A percentile compares a stretch with the other conserved stretches of the same genome.
Evolutionary conservation across 345 rosid genomes (phyloP).

Genomic region (Melaleuca quinquenervia): DNA sequence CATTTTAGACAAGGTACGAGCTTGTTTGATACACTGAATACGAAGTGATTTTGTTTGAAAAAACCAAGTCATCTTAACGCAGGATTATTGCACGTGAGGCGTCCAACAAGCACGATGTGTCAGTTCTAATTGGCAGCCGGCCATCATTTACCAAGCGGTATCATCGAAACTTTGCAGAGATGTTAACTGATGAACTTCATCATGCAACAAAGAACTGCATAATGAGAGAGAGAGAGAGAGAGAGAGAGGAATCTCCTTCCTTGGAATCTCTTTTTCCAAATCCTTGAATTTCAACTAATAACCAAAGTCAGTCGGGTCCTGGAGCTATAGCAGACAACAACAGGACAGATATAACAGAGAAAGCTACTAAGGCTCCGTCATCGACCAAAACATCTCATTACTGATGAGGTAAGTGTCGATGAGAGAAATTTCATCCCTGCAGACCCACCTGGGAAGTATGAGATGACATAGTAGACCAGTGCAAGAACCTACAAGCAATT

Average conservation of each 20-base stretch:
- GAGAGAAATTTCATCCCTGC: slow-evolving; percentile 48
- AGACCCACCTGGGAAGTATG: slow-evolving; percentile 73
- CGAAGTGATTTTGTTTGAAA: background rate
- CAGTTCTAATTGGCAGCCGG: background rate
- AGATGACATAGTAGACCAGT: slow-evolving; percentile 55
- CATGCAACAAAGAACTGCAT: background rate
- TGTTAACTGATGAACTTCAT: background rate
- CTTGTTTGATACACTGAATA: background rate
- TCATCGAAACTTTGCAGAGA: background rate
- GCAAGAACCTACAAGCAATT: slow-evolving; percentile 35
- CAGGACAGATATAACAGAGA: background rate
- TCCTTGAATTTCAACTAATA: background rate
- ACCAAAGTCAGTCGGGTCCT: background rate
- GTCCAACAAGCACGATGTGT: background rate
- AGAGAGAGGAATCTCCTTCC: background rate
- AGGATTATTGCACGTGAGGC: background rate
- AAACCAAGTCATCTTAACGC: background rate
- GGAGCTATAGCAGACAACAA: background rate
- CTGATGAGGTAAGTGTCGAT: slow-evolving; percentile 43
- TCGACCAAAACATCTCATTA: slow-evolving; percentile 52
- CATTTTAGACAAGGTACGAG: background rate
- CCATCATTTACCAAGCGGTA: background rate
- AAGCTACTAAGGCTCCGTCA: slow-evolving; percentile 3
- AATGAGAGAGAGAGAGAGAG: background rate
- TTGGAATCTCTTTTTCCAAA: background rate